Conservation (phyloP, 257 asterid species). For the Solanum virginianum region DNA sequence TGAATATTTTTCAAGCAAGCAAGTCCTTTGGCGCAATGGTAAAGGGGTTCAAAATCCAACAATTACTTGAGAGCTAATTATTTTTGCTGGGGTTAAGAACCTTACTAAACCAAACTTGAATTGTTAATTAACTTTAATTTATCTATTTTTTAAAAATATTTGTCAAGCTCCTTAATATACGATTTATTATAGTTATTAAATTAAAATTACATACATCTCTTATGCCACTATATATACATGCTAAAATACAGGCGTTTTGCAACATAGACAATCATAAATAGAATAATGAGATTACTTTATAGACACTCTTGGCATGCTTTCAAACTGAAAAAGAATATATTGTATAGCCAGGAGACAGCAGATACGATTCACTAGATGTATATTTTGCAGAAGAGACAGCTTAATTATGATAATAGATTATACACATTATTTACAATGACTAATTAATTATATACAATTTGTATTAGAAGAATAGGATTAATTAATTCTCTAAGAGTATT, state of each 20-base stretch:
- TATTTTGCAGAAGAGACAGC: not conserved
- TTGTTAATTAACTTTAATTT: too few relatives aligned
- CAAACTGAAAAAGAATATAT: slow-evolving; percentile 5
- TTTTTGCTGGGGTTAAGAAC: too few relatives aligned
- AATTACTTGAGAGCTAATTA: too few relatives aligned
- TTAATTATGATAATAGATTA: not conserved
- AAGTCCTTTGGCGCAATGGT: too few relatives aligned
- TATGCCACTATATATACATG: too few relatives aligned
- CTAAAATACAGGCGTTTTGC: not conserved
- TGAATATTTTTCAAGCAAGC: too few relatives aligned
- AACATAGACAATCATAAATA: not conserved
- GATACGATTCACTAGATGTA: not conserved
- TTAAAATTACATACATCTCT: not conserved
- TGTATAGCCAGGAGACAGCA: not conserved
- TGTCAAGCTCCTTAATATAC: too few relatives aligned
- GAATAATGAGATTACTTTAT: slow-evolving; percentile 24
- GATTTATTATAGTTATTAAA: too few relatives aligned
- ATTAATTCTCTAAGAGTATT: not conserved
- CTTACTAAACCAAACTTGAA: too few relatives aligned
- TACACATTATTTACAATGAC: not conserved
- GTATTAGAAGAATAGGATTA: not conserved
- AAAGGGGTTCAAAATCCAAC: too few relatives aligned
- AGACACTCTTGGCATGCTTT: slow-evolving; percentile 39
- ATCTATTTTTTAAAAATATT: too few relatives aligned
- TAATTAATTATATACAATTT: not conserved